A percentile compares a stretch with the other conserved stretches of the same genome.
These are phyloP conservation scores for Sporobolus alterniflorus DNA, from an alignment of 202 grass and related monocot species.

Conservation along the genomic window DNA sequence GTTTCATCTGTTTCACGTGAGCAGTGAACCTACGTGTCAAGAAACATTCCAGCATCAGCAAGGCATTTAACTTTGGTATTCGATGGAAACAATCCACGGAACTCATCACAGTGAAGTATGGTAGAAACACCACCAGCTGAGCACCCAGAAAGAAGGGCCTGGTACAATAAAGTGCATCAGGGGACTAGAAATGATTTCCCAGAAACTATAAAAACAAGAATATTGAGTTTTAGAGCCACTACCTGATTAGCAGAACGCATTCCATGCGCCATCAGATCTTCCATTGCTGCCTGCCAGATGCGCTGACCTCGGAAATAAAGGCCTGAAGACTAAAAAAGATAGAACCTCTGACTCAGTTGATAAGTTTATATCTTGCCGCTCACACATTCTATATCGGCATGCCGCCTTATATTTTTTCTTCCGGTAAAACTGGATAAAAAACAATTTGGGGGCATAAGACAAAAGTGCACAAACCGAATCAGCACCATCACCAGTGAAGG, in stretches of 20 bases:
- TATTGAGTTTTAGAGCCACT: not conserved
- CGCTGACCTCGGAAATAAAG: slow-evolving; percentile 97
- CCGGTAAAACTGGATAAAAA: not conserved
- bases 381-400: not conserved
- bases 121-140: slow-evolving; percentile 95
- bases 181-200: not conserved
- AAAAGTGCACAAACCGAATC: slow-evolving; percentile 59
- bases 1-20: not conserved
- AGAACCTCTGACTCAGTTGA: not conserved
- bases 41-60: slow-evolving; percentile 99
- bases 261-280: slow-evolving; percentile 87
- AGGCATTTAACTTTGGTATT: slow-evolving; percentile 92
- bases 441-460: not conserved
- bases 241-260: slow-evolving; percentile 90
- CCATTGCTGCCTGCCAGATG: slow-evolving; percentile 86
- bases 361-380: not conserved
- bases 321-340: slow-evolving; percentile 53
- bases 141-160: slow-evolving; percentile 98
- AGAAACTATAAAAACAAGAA: slow-evolving; percentile 4
- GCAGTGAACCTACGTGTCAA: slow-evolving; percentile 90
- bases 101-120: slow-evolving; percentile 93
- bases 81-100: slow-evolving; percentile 68
- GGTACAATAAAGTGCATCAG: slow-evolving; percentile 23
- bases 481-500: slow-evolving; percentile 78
- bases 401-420: no score